A percentile compares a stretch with the other conserved stretches of the same genome.
Evolutionary conservation across 164 flowering plant species (phyloP).

Genomic region (Tetrastigma voinierianum): DNA sequence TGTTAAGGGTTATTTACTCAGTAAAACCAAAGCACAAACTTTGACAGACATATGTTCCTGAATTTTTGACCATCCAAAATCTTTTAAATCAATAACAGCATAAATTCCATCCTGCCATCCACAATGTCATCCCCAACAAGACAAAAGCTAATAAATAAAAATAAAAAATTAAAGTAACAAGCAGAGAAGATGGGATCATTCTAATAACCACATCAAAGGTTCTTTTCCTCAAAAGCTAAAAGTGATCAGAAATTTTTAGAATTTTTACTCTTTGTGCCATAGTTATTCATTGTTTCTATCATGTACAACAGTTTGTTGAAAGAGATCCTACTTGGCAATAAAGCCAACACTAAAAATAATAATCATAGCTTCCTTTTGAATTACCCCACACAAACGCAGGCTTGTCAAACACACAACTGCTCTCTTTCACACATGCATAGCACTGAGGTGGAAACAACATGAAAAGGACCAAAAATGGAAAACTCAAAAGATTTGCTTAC

Average conservation of each 20-base stretch:
- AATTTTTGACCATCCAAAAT: slow-evolving; percentile 46
- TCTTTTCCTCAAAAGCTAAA: too few species aligned
- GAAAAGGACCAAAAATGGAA: not conserved
- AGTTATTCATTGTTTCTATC: too few species aligned
- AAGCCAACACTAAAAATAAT: too few species aligned
- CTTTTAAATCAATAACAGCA: slow-evolving; percentile 70
- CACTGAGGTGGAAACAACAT: not conserved
- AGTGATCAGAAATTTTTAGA: too few species aligned
- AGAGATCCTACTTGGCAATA: too few species aligned
- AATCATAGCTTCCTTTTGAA: too few species aligned
- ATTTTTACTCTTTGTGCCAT: too few species aligned
- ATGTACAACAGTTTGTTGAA: too few species aligned
- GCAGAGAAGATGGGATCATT: too few species aligned
- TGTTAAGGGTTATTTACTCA: slow-evolving; percentile 41
- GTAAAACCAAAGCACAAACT: slow-evolving; percentile 62
- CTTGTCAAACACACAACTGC: too few species aligned
- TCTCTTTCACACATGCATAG: too few species aligned
- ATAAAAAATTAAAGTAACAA: not conserved
- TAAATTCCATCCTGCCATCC: slow-evolving; percentile 73
- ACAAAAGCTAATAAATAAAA: not conserved
- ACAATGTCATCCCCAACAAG: not conserved
- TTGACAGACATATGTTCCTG: slow-evolving; percentile 64
- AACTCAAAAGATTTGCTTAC: slow-evolving; percentile 45
- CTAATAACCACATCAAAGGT: not conserved
- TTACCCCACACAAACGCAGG: too few species aligned